Evolutionary conservation across 768 basidiomycete genomes (phyloP).

Genomic region (Sarcomyxa edulis): DNA sequence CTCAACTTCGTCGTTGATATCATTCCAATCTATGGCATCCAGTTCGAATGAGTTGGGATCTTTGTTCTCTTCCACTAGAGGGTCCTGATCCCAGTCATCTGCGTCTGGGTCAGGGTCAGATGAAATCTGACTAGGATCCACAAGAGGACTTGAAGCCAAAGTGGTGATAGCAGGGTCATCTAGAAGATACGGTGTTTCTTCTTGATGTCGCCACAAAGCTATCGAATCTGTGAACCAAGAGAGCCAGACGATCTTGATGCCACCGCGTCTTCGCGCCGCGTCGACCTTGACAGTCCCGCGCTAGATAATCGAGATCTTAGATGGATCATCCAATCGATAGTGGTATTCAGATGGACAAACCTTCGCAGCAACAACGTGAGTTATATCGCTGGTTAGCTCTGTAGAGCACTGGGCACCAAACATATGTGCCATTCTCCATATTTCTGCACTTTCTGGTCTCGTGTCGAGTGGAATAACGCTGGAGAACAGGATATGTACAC

Average conservation of each 20-base stretch:
- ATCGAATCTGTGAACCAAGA: conserved; percentile 89
- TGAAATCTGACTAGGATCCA: conserved; percentile 44
- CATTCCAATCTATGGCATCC: conserved; percentile 72
- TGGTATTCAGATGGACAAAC: conserved; percentile 28
- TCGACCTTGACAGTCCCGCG: conserved; percentile 91
- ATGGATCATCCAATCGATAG: conserved; percentile 4
- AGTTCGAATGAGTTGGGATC: conserved; percentile 38
- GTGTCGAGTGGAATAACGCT: conserved; percentile 92
- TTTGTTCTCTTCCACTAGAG: conserved; percentile 23
- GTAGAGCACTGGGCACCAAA: conserved; percentile 84
- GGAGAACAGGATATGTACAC: conserved; percentile 84
- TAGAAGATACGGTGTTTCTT: conserved; percentile 73
- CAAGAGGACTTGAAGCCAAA: conserved; percentile 28
- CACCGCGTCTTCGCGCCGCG: conserved; percentile 67
- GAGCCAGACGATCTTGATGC: conserved; percentile 81
- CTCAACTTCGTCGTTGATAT: conserved; percentile 83
- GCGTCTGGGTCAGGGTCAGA: conserved; percentile 63
- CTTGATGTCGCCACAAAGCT: conserved; percentile 80
- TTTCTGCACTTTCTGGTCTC: conserved; percentile 70
- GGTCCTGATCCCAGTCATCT: conserved; percentile 60
- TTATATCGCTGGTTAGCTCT: conserved; percentile 60
- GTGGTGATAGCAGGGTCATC: conserved; percentile 46
- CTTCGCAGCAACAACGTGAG: conserved; percentile 92
- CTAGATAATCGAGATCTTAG: conserved; percentile 44
- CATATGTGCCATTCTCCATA: conserved; percentile 81